phyloP scores from a whole-genome alignment of 306 rosid species.

The Sicyos baderoa region DNA sequence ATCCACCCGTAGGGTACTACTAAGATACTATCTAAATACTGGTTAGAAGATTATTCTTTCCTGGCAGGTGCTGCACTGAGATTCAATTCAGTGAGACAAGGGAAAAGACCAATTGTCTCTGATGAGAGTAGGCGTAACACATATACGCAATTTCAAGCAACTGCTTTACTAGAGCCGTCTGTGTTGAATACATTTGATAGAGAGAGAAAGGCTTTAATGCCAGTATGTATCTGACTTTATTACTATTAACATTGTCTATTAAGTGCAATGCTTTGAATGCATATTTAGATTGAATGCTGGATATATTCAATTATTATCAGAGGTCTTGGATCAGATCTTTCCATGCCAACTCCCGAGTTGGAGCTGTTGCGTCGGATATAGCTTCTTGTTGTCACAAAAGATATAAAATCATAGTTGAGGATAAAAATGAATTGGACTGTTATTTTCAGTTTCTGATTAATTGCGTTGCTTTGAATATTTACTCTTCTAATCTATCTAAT shows the following conservation, averaged over 20 bases:
- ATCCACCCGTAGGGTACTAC: background rate
- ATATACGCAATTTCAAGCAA: slow-evolving; percentile 31
- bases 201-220: slow-evolving; percentile 46
- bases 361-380: background rate
- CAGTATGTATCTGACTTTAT: slow-evolving; percentile 33
- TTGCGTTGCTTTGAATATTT: background rate
- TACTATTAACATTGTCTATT: slow-evolving; percentile 8
- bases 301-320: background rate
- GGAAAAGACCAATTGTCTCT: slow-evolving; percentile 34
- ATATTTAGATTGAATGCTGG: too few species aligned
- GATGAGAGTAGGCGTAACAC: slow-evolving; percentile 56
- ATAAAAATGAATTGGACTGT: background rate
- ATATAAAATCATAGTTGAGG: slow-evolving; percentile 5
- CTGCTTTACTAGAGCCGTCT: slow-evolving; percentile 36
- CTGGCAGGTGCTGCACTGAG: slow-evolving; percentile 33
- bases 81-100: slow-evolving; percentile 31
- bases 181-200: slow-evolving; percentile 47
- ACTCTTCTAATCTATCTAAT: background rate
- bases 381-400: background rate
- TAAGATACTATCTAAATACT: slow-evolving; percentile 2
- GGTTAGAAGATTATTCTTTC: background rate
- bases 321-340: background rate
- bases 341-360: background rate
- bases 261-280: too few species aligned
- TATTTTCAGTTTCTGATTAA: background rate